Base-by-base conservation (phyloP, 2,329 filamentous ascomycete species). In the Hypoxylon sp. region DNA sequence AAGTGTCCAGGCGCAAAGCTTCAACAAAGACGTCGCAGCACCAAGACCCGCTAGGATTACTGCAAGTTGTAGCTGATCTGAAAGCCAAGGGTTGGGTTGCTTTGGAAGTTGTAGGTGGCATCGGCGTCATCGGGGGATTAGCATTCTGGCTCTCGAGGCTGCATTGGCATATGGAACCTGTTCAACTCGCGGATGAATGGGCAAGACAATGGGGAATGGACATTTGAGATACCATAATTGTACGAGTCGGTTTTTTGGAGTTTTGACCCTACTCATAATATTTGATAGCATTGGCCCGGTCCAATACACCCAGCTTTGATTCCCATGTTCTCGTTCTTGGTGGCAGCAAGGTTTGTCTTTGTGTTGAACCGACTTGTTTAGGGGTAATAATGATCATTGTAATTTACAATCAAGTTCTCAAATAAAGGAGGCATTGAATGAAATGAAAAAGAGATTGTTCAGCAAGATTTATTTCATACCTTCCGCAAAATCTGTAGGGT, bases 11-110 rank as follows among this genome's bases (percentile, higher is more conserved):
- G 31, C 41, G 52, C 11, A 40, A 30, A 11, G 15, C 13, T 31
- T 50, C 59, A 29, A 51, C 43, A 23, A 60, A 51, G 50, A 65
- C 63, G 19, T 46, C 60, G 38, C 57, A 61, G 17, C 78, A 84
- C 23, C 80, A 89, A 51, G 92, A 97, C 68, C 92, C 92, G 1
- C 76, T 96, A 0, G 91, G 91, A 0, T 69, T 96, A 25, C 77
- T 95, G 41, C 79, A 86, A 55, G 80, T 91, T 57, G 82, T 83
- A 2, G 83, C 88, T 13, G 81, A 84, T 25, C 65, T 95, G 27
- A 84, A 80, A 61, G 78, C 79, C 32, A 81, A 79, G 34, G 82
- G 89, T 0, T 86, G 86, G 75, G 70, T 88, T 35, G 80, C 88
- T 1, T 73, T 95, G 26, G 88, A 92, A 67, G 75, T 95, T 4